These are phyloP conservation scores for Friedmanniomyces endolithicus DNA, from an alignment of 495 filamentous ascomycete species.

Conservation along the genomic window DNA sequence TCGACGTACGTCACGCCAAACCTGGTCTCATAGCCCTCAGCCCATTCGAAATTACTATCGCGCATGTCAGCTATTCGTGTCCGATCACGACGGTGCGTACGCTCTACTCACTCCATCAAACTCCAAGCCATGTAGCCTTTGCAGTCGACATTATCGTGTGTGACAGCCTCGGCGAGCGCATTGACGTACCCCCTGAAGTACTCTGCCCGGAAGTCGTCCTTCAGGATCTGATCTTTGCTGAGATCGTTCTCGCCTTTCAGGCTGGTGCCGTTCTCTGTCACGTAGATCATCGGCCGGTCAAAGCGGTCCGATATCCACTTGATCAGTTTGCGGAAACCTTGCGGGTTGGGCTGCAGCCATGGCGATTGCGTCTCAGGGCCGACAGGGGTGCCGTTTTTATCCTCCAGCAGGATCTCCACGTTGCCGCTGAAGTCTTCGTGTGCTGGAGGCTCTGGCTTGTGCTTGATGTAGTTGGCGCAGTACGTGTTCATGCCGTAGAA, in stretches of 20 bases:
- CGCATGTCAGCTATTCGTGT: not conserved
- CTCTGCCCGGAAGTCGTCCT: constrained; percentile 24
- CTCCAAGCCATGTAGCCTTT: constrained; percentile 69
- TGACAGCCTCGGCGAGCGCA: constrained; percentile 55
- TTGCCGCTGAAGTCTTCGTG: constrained; percentile 58
- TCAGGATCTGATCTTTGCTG: constrained; percentile 40
- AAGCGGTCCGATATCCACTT: constrained; percentile 71
- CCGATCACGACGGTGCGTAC: not conserved
- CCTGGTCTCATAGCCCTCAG: constrained; percentile 15
- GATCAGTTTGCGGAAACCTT: constrained; percentile 61
- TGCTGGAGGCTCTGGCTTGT: constrained; percentile 46
- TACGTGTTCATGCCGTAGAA: constrained; percentile 27
- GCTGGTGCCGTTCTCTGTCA: constrained; percentile 72
- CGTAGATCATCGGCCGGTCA: constrained; percentile 59
- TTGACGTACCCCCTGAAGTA: constrained; percentile 47
- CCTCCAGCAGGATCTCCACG: constrained; percentile 52
- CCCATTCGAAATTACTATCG: constrained; percentile 32
- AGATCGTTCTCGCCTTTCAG: constrained; percentile 69
- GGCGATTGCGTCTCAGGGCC: constrained; percentile 24
- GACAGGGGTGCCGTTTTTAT: constrained; percentile 35
- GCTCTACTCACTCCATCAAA: constrained; percentile 48
- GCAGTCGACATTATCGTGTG: constrained; percentile 58
- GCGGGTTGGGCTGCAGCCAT: constrained; percentile 19
- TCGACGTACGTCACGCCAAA: constrained; percentile 28
- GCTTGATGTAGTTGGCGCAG: constrained; percentile 35